Base-by-base conservation (phyloP, 2,329 filamentous ascomycete genomes). In the Phyllosticta citribraziliensis region DNA sequence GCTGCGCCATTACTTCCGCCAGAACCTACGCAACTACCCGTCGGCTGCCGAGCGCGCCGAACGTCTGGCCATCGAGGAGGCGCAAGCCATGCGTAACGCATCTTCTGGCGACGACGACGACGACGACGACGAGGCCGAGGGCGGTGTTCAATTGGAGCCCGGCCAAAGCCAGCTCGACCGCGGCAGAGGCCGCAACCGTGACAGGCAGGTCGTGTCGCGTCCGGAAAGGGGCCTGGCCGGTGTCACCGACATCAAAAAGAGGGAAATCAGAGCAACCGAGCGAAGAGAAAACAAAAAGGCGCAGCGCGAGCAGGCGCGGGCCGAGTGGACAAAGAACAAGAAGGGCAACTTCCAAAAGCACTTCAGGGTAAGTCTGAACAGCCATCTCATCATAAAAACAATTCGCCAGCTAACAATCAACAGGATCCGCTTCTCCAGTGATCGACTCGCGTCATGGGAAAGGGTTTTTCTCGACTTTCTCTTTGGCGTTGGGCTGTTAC, bases 11-110 rank as follows among this genome's bases (percentile, higher is more conserved):
- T 97, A 97, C 76, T 99, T 86, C 78, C 87, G 90, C 63, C 94
- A 99, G 77, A 97, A 97, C 75, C 80, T 99, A 52, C 86, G 88
- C 74, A 89, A 85, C 73, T 88, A 96, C 72, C 91, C 91, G 1
- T 86, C 88, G 2, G 78, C 86, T 0, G 88, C 88, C 62, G 91
- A 96, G 75, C 87, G 89, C 59, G 80, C 84, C 62, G 82, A 87
- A 66, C 85, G 84, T 67, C 79, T 87, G 63, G 81, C 89, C 62
- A 82, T 87, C 64, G 75, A 75, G 19, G 74, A 40, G 76, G 76
- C 12, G 52, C 65, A 9, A 65, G 65, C 60, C 6, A 20, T 61
- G 33, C 60, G 60, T 35, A 30, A 40, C 10, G 10, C 20, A 3
- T 56, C 55, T 14, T 73, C 76, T 55, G 68, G 73, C 25, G 70